phyloP scores from a whole-genome alignment of 2,329 filamentous ascomycete genomes.

The Penicillium sp. region DNA sequence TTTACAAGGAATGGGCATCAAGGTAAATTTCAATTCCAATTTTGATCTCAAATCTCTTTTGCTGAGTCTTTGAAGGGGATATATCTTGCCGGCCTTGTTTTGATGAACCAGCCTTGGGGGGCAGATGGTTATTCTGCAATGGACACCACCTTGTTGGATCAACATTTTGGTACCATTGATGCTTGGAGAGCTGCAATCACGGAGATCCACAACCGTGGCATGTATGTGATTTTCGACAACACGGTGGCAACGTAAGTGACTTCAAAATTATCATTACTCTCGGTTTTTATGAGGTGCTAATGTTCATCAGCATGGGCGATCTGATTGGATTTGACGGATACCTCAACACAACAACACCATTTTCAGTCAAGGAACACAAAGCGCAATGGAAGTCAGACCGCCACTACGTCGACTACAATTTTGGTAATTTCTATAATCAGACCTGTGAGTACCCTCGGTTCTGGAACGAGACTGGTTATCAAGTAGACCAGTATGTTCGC shows the following conservation, averaged over 20 bases:
- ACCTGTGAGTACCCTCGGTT: slow-evolving; percentile 61
- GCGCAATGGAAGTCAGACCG: slow-evolving; percentile 57
- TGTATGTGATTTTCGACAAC: slow-evolving; percentile 68
- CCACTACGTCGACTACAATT: slow-evolving; percentile 59
- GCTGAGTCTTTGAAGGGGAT: slow-evolving; percentile 44
- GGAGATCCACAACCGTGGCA: slow-evolving; percentile 61
- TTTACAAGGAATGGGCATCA: slow-evolving; percentile 64
- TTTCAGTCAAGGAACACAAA: slow-evolving; percentile 56
- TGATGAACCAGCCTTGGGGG: slow-evolving; percentile 66
- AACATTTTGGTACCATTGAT: slow-evolving; percentile 61
- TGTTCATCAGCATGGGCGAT: slow-evolving; percentile 50
- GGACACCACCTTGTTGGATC: slow-evolving; percentile 64
- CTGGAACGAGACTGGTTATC: slow-evolving; percentile 59
- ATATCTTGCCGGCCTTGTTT: slow-evolving; percentile 63
- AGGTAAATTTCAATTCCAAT: slow-evolving; percentile 37
- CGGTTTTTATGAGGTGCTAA: background rate
- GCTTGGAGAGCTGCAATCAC: slow-evolving; percentile 59
- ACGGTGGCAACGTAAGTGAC: slow-evolving; percentile 60
- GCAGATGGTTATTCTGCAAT: slow-evolving; percentile 61
- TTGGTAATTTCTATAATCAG: slow-evolving; percentile 55
- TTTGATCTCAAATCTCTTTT: background rate
- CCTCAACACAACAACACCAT: slow-evolving; percentile 60
- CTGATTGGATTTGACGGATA: slow-evolving; percentile 63
- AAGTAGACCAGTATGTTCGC: slow-evolving; percentile 49
- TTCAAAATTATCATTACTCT: background rate